Evolutionary conservation across 2,329 filamentous ascomycete genomes (phyloP), one percentile per base, ranked within the genome.

Genomic region (Grosmannia penicillata): DNA sequence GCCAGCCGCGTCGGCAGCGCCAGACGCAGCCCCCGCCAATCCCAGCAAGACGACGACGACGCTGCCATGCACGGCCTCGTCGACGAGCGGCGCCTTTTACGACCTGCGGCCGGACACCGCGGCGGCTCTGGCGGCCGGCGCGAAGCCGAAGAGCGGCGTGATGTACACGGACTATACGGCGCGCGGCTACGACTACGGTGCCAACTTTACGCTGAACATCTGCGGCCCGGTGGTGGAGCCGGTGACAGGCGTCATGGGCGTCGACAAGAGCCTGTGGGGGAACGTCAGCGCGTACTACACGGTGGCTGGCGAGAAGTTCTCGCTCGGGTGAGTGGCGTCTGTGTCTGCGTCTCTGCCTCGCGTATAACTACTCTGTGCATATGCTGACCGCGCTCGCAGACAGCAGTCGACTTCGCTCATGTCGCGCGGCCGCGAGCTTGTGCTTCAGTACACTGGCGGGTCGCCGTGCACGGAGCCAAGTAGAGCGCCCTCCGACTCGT

Each of bases 181-280:
- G 8, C 71, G 70, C 42, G 83, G 83, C 25, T 81, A 76, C 55
- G 83, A 89, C 57, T 83, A 86, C 48, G 75, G 72, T 45, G 73
- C 75, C 46, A 89, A 89, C 61, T 91, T 91, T 52, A 89, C 82
- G 2, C 54, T 89, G 50, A 91, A 91, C 59, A 78, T 91, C 49
- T 91, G 83, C 61, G 76, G 69, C 26, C 66, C 81, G 2, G 79
- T 87, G n/a, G 69, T 86, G 14, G 73, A 81, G 48, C 62, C 71
- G 14, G 62, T 81, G 17, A 61, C 68, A 31, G 63, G 74, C 44
- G 71, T 82, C 9, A 67, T 72, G 10, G 81, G 78, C n/a, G 56
- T 87, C 13, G 66, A 75, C 32, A 65, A 71, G 56, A 54, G 55
- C 39, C 50, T 65, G 34, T 83, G 76, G 76, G 63, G 63, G 57